Evolutionary conservation across 140 eudicot genomes (phyloP), one percentile per base, ranked within the genome.

Genomic region (Flaveria floridana): DNA sequence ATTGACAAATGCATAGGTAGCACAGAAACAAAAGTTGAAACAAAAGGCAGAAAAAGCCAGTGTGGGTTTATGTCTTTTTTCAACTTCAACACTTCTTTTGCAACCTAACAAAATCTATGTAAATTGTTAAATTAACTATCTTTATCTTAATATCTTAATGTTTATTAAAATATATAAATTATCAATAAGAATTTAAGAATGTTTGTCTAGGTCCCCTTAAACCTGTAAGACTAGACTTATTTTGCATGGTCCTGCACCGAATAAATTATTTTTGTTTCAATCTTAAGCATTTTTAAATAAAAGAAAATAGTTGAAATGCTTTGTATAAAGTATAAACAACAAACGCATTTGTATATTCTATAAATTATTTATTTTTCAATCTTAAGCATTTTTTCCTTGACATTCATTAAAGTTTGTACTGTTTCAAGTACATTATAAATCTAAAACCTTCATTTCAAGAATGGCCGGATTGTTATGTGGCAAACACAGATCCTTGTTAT

Each of bases 1-100:
- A 89, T 84, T 50, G 96, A 87, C 98, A 92, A 90, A 84, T 83
- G 96, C 88, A 84, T 81, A 82, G 87, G 82, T 75, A 88, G 86
- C 94, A 85, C 85, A 87, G 91, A 85, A 82, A 78, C 91, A 85
- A 89, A 87, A 87, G 95, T 81, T 84, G 89, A 83, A 82, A 78
- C 90, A 85, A 87, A 87, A 87, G 92, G 87, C 86, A 73, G 84
- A 85, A 83, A 79, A 85, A 76, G 86, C 89, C 94, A 89, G 85
- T 80, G 84, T 78, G 85, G 80, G 84, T 82, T 80, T 79, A 76
- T 90, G 95, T 85, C 89, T 81, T 85, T 88, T 87, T 86, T 78
- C 55, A 86, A 78, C 61, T 48, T 48, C n/a, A 77, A 56, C 76
- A 63, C 72, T 73, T 12, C 70, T 75, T 68, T 71, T 77, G 52